Evolutionary conservation across 768 basidiomycete genomes (phyloP), one percentile per base, ranked within the genome.

Genomic region (Naganishia onofrii): DNA sequence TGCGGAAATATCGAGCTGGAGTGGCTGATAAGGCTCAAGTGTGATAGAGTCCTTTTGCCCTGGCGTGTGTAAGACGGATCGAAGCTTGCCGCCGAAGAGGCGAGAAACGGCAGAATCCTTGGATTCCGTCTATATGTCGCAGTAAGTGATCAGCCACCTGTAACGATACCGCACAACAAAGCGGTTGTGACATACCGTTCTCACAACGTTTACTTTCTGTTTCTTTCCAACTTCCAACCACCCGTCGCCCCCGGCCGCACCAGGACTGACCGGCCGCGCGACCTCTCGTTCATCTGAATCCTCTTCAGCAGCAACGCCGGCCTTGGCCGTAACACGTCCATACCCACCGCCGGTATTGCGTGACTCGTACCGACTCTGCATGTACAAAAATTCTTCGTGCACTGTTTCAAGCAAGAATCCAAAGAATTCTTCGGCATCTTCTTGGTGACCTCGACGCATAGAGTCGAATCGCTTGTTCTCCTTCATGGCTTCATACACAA

Each of bases 341-440:
- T 83, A 44, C 58, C 70, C 72, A 52, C 70, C 68, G 34, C 76
- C 68, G 8, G 15, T 74, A 36, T 23, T 54, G n/a, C 67, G 17
- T 29, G 67, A 60, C 26, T 63, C 66, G 29, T 65, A 63, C 4
- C 87, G 84, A 7, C 87, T 83, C 8, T 87, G 80, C n/a, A 95
- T 81, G 3, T 85, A 84, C 3, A 91, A 82, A 13, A 97, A 78
- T 82, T 98, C 95, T 78, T 99, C 95, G 79, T 95, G 92, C 6
- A 99, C 83, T 0, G 93, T 91, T 75, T 97, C 93, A 29, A 97
- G 84, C 82, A 92, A 95, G 82, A 96, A 97, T 3, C 95, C 95
- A n/a, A 98, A 84, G 80, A 96, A 98, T 81, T 99, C 95, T 80
- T 99, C 94, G 12, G 94, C 95, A 70, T 99, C 95, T 79, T 99